Percentiles rank a stretch among this genome's conserved stretches.
Conservation (phyloP, 495 filamentous ascomycete genomes). For the Penicillium lagena region DNA sequence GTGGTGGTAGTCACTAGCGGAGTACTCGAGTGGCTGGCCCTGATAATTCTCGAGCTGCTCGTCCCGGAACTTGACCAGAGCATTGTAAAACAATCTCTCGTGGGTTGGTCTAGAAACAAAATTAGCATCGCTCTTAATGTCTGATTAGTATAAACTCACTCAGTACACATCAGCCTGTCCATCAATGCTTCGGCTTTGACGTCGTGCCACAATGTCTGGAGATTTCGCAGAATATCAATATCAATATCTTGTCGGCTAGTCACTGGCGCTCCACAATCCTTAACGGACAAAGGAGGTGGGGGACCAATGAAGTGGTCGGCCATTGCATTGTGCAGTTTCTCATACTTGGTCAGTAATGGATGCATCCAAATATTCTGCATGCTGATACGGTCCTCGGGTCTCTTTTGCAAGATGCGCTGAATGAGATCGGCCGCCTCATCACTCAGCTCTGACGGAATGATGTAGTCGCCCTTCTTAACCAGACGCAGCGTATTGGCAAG, state of each 20-base stretch:
- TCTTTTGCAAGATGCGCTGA: constrained; percentile 60
- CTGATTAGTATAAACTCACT: constrained; percentile 46
- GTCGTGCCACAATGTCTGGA: constrained; percentile 83
- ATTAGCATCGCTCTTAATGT: constrained; percentile 1
- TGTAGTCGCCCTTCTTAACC: constrained; percentile 65
- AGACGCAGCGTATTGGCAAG: constrained; percentile 52
- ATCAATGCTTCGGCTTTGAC: constrained; percentile 66
- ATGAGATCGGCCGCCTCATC: constrained; percentile 75
- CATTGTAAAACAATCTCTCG: constrained; percentile 85
- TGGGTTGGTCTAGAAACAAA: constrained; percentile 58
- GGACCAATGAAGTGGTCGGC: constrained; percentile 46
- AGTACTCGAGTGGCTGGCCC: constrained; percentile 63
- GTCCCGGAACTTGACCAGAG: constrained; percentile 73
- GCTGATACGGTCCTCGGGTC: constrained; percentile 69
- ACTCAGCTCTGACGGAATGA: constrained; percentile 61
- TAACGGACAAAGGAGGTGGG: constrained; percentile 40
- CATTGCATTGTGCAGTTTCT: constrained; percentile 51
- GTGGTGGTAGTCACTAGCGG: constrained; percentile 84
- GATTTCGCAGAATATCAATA: constrained; percentile 68
- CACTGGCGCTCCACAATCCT: constrained; percentile 49
- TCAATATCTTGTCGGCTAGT: constrained; percentile 58
- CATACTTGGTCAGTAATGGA: constrained; percentile 73
- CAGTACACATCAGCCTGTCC: constrained; percentile 54
- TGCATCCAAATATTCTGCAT: constrained; percentile 79
- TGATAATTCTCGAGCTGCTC: constrained; percentile 79